Evolutionary conservation across 352 stramenopile species (phyloP).

Genomic region (Phytophthora idaei): DNA sequence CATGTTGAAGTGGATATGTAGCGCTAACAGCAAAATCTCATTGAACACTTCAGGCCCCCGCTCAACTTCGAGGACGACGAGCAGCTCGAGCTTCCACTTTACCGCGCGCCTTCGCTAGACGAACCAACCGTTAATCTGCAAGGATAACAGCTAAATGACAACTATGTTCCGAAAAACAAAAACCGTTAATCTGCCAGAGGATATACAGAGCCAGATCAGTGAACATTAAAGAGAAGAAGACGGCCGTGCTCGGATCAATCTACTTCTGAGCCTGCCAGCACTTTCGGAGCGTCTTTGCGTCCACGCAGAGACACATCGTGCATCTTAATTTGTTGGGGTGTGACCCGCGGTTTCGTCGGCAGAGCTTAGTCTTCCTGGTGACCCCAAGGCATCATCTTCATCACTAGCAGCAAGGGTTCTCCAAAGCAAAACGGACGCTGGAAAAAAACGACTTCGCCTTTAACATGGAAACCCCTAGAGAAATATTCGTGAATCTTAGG

Average conservation of each 20-base stretch:
- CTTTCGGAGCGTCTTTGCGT: no score
- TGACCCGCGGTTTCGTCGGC: background rate
- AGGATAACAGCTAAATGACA: no score
- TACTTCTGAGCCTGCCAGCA: no score
- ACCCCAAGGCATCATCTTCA: constrained; percentile 14
- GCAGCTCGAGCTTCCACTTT: constrained; percentile 36
- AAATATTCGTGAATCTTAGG: background rate
- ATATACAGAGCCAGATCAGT: constrained; percentile 1
- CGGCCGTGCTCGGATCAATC: no score
- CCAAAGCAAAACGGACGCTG: background rate
- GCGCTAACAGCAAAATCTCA: background rate
- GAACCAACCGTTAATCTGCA: background rate
- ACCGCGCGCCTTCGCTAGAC: background rate
- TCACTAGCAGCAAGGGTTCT: background rate
- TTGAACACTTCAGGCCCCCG: constrained; percentile 40
- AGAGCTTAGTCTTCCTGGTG: background rate
- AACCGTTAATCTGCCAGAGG: background rate
- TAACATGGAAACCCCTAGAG: background rate
- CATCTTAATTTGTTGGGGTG: no score
- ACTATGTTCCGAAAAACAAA: no score
- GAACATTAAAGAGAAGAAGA: background rate
- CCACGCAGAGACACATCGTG: no score
- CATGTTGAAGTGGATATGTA: constrained; percentile 9
- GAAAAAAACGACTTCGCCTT: background rate
- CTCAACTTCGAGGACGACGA: constrained; percentile 59